Conservation (phyloP, 73 alveolate species). For the Symbiodinium natans region DNA sequence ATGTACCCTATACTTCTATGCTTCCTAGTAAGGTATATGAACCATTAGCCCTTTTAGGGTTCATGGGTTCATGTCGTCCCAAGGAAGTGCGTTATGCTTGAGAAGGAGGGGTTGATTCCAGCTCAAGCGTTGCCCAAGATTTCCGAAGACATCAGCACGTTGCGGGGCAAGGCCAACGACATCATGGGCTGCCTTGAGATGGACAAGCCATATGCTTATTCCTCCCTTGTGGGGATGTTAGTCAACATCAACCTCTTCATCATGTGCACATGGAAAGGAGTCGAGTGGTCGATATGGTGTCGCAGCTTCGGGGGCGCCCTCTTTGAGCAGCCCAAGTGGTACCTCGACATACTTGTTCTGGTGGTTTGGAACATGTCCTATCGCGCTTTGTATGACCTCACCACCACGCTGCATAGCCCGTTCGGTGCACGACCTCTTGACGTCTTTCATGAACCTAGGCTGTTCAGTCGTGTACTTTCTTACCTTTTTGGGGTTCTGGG, state of each 20-base stretch:
- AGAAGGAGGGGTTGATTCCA: background rate
- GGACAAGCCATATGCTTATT: background rate
- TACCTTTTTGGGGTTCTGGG: too few relatives aligned
- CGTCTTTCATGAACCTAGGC: background rate
- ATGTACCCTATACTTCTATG: too few relatives aligned
- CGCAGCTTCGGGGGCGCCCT: background rate
- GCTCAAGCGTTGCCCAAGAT: background rate
- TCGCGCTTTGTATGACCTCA: background rate
- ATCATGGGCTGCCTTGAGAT: background rate
- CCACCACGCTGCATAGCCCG: background rate
- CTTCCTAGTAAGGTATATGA: too few relatives aligned
- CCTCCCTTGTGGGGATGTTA: background rate
- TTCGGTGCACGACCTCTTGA: background rate
- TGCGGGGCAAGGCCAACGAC: conserved; percentile 10
- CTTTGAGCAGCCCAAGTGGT: background rate
- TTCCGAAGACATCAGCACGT: background rate
- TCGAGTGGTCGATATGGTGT: background rate
- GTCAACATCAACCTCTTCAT: conserved; percentile 8
- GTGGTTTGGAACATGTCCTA: conserved; percentile 16
- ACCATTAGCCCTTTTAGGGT: too few relatives aligned
- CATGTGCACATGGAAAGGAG: conserved; percentile 2
- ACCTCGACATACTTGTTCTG: background rate
- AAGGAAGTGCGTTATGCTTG: background rate
- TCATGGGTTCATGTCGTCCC: too few relatives aligned
- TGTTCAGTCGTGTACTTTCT: too few relatives aligned